phyloP scores from a whole-genome alignment of 1,139 yeast species.

The Wickerhamomyces sp. region DNA sequence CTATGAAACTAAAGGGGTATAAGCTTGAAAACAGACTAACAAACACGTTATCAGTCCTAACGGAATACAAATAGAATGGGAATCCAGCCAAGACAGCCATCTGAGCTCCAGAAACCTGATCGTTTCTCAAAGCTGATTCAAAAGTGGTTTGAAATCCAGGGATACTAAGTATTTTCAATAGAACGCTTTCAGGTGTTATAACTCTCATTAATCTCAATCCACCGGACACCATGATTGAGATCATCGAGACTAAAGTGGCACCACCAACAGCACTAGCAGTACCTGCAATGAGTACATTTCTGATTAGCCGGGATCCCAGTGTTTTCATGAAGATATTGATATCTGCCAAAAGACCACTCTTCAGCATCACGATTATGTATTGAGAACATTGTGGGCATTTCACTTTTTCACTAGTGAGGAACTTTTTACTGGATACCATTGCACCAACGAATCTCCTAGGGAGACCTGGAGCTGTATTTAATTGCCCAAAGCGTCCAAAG shows the following conservation, averaged over 20 bases:
- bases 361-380: constrained; percentile 28
- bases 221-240: constrained; percentile 24
- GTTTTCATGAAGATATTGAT: constrained; percentile 23
- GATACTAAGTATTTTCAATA: constrained; percentile 30
- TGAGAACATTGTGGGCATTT: constrained; percentile 43
- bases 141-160: constrained; percentile 25
- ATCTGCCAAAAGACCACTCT: constrained; percentile 23
- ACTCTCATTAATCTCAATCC: constrained; percentile 27
- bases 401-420: constrained; percentile 14
- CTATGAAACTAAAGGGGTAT: constrained; percentile 14
- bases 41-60: constrained; percentile 6
- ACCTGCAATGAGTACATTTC: constrained; percentile 19
- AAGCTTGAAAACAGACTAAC: constrained; percentile 2
- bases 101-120: constrained; percentile 23
- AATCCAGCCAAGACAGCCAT: constrained; percentile 23
- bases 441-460: too few relatives aligned
- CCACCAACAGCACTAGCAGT: constrained; percentile 27
- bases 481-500: too few relatives aligned
- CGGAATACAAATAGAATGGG: constrained; percentile 24
- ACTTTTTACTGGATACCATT: constrained; percentile 6
- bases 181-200: constrained; percentile 30
- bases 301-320: constrained; percentile 15
- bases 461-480: too few relatives aligned
- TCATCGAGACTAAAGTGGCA: constrained; percentile 21
- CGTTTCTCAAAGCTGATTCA: constrained; percentile 25